Percentiles rank a stretch among this genome's conserved stretches.
These are phyloP conservation scores for Trypanosoma boissoni DNA, from an alignment of 208 protist species.

Conservation along the genomic window DNA sequence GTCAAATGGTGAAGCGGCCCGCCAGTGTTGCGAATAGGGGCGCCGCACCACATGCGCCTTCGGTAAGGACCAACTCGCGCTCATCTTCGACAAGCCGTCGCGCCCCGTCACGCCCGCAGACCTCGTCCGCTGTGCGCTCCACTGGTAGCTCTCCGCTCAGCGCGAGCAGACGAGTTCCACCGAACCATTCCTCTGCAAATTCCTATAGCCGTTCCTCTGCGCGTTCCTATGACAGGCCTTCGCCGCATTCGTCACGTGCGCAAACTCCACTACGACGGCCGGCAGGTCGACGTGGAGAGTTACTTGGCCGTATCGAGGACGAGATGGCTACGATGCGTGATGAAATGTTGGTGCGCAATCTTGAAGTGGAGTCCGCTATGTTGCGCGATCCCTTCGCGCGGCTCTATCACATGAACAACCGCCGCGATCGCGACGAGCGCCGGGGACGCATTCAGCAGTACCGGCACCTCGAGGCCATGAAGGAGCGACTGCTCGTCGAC, in stretches of 20 bases:
- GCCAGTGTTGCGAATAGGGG: too few relatives aligned
- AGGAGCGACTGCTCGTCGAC: slow-evolving; percentile 49
- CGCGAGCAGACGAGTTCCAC: too few relatives aligned
- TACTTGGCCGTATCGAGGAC: slow-evolving; percentile 11
- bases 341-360: slow-evolving; percentile 4
- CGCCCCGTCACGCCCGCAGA: too few relatives aligned
- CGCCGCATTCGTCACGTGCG: too few relatives aligned
- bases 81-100: too few relatives aligned
- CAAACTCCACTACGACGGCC: background rate
- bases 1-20: background rate
- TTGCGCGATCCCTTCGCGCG: slow-evolving; percentile 51
- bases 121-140: too few relatives aligned
- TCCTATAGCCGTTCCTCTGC: slow-evolving; percentile 1
- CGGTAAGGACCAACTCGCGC: too few relatives aligned
- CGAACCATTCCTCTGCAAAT: too few relatives aligned
- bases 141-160: too few relatives aligned
- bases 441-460: slow-evolving; percentile 44
- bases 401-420: slow-evolving; percentile 85
- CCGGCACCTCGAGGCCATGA: slow-evolving; percentile 47
- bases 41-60: too few relatives aligned
- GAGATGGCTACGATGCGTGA: slow-evolving; percentile 14
- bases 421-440: slow-evolving; percentile 64
- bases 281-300: background rate
- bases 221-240: background rate
- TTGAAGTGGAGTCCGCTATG: slow-evolving; percentile 19